Evolutionary conservation across 1,284 basidiomycete genomes (phyloP).

Genomic region (Ustilago lituana): DNA sequence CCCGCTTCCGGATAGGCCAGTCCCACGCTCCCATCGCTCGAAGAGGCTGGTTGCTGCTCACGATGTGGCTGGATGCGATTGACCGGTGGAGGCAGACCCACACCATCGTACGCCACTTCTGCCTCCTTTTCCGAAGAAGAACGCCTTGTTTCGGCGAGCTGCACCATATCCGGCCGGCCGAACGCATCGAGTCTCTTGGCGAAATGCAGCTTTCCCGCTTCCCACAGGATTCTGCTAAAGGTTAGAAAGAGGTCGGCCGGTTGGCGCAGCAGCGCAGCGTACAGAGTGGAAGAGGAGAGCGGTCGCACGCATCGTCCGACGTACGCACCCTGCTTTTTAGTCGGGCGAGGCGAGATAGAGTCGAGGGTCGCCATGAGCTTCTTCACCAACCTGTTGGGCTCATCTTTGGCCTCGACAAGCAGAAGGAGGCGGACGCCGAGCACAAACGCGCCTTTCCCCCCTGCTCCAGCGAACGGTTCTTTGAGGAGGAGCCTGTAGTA

Average conservation of each 20-base stretch:
- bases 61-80: slow-evolving; percentile 49
- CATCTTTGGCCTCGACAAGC: slow-evolving; percentile 31
- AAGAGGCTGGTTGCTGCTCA: not conserved
- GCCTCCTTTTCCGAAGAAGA: not conserved
- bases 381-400: slow-evolving; percentile 46
- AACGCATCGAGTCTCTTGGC: slow-evolving; percentile 74
- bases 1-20: slow-evolving; percentile 29
- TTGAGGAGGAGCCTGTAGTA: slow-evolving; percentile 71
- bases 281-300: slow-evolving; percentile 70
- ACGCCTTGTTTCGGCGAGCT: slow-evolving; percentile 13
- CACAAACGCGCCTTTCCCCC: slow-evolving; percentile 2
- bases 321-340: not conserved
- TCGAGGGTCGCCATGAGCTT: slow-evolving; percentile 72
- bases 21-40: slow-evolving; percentile 1
- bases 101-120: slow-evolving; percentile 11
- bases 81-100: slow-evolving; percentile 37
- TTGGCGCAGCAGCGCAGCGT: slow-evolving; percentile 69
- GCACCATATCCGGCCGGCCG: slow-evolving; percentile 73
- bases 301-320: slow-evolving; percentile 59
- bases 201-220: slow-evolving; percentile 78
- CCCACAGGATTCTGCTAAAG: slow-evolving; percentile 74
- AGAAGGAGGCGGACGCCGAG: slow-evolving; percentile 49
- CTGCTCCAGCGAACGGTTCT: slow-evolving; percentile 25
- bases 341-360: slow-evolving; percentile 66
- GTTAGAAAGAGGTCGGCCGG: slow-evolving; percentile 75